These are phyloP conservation scores for Talaromyces sp. DNA, from an alignment of 2,329 filamentous ascomycete species.

Conservation along the genomic window DNA sequence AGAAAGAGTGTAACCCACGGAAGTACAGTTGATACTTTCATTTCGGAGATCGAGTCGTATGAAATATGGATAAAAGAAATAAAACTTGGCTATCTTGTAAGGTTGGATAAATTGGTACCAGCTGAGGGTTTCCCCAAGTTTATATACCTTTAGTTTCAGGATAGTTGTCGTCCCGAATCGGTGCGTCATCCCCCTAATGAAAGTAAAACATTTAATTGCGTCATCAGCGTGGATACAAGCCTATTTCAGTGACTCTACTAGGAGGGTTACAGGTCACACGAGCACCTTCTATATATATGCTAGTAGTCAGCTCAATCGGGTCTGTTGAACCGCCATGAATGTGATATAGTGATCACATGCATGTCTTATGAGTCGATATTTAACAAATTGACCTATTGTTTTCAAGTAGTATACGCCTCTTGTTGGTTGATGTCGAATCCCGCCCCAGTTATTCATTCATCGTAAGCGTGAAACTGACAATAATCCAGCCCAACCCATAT, in stretches of 20 bases:
- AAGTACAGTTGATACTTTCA: neutral
- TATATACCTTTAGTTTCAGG: neutral
- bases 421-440: neutral
- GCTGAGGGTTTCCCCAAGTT: neutral
- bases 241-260: neutral
- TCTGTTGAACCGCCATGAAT: neutral
- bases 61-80: neutral
- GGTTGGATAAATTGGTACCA: neutral
- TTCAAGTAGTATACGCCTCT: neutral
- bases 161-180: neutral
- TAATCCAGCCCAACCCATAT: neutral
- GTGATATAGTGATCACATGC: neutral
- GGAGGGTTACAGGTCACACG: neutral
- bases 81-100: neutral
- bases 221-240: neutral
- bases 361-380: neutral
- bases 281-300: neutral
- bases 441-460: neutral
- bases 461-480: neutral
- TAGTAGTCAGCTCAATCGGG: neutral
- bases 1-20: neutral
- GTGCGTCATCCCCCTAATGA: neutral
- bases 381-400: neutral
- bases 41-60: neutral
- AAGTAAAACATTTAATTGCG: neutral